Conservation (phyloP, 805 yeast species). For the Candida ascalaphidarum region DNA sequence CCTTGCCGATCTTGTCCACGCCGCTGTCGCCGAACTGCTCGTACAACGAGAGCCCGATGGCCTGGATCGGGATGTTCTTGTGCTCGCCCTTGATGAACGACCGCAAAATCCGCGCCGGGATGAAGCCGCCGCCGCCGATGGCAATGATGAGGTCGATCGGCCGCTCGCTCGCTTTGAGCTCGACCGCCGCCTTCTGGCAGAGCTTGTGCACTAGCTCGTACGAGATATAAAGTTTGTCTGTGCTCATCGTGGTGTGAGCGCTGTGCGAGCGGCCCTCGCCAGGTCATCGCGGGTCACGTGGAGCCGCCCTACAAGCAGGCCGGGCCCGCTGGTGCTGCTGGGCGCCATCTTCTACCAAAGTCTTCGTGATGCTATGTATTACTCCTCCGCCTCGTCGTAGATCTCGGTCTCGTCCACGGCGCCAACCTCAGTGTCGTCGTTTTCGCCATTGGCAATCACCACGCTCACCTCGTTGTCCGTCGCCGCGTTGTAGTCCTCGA, state of each 20-base stretch:
- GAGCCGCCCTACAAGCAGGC: too few species aligned
- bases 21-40: conserved; percentile 12
- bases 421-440: conserved; percentile 18
- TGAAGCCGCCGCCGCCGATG: conserved; percentile 11
- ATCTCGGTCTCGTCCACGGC: conserved; percentile 31
- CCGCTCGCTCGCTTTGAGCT: conserved; percentile 35
- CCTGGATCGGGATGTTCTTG: conserved; percentile 10
- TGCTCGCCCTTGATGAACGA: conserved; percentile 7
- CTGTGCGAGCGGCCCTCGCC: too few species aligned
- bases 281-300: too few species aligned
- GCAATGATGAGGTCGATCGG: conserved; percentile 10
- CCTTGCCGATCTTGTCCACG: conserved; percentile 14
- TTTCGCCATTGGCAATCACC: conserved; percentile 33
- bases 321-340: too few species aligned
- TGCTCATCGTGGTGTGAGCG: too few species aligned
- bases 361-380: too few species aligned
- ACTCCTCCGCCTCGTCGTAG: conserved; percentile 20
- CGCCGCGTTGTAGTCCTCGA: conserved; percentile 8
- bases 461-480: conserved; percentile 19
- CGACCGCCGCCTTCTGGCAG: conserved; percentile 53
- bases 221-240: conserved; percentile 48
- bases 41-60: conserved; percentile 10
- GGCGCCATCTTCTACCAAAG: too few species aligned
- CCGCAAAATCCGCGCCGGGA: conserved; percentile 10
- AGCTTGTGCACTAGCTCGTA: conserved; percentile 76